Evolutionary conservation across 106 monocot genomes (phyloP), one percentile per base, ranked within the genome.

Genomic region (Dendrobium chrysotoxum): DNA sequence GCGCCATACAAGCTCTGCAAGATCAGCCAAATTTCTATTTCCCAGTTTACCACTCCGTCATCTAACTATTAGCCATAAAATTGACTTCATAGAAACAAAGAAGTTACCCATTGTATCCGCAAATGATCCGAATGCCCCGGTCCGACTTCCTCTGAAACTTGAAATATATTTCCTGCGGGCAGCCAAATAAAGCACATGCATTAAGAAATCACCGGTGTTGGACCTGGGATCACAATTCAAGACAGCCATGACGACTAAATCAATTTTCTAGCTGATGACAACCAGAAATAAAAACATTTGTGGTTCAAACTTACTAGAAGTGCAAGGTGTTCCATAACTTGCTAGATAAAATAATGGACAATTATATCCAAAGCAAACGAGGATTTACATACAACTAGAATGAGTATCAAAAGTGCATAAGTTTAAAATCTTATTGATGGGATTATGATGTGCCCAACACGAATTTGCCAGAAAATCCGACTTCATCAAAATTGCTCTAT

Each of bases 1-100:
- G 40, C 88, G 90, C 96, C 93, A 96, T 71, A 94, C 16, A 61
- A 96, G 84, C 86, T 92, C 96, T 96, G 93, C 76, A 67, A 83
- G 79, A 81, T 3, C 13, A 21, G 42, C 30, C 61, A 78, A 68
- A 28, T 74, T 40, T 41, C 23, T n/a, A 21, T 61, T 23, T 61
- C 58, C n/a, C n/a, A 61, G 58, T 61, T 18, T 23, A 61, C 23
- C 12, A 65, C 11, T 65, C 57, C 7, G 5, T 23, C n/a, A 65
- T 65, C 64, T 23, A 65, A 65, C 23, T 25, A 65, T 4, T 7
- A 65, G 25, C 23, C 23, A 65, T n/a, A 65, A 65, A 57, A 65
- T 39, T 39, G 57, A 74, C 25, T 18, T 15, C 47, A 58, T 54
- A 31, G 5, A 57, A 88, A 77, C 72, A 70, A 18, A 79, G 77